These are phyloP conservation scores for Entomortierella lignicola DNA, from an alignment of 192 early-diverging fungal species.

Conservation along the genomic window DNA sequence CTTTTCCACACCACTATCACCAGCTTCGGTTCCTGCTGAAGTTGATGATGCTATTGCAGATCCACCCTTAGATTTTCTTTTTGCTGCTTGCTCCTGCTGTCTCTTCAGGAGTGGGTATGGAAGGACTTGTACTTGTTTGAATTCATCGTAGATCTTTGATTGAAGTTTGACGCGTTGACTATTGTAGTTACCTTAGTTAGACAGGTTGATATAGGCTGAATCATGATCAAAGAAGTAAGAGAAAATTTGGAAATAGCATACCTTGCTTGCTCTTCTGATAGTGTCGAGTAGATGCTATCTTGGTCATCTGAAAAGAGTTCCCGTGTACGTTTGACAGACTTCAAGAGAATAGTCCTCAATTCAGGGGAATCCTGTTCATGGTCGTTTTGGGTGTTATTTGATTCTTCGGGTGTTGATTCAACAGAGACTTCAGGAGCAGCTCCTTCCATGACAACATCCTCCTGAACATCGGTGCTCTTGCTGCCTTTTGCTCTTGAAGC, in stretches of 20 bases:
- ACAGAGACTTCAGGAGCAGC: conserved; percentile 13
- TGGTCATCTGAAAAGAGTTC: conserved; percentile 47
- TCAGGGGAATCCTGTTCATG: not conserved
- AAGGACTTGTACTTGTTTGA: conserved; percentile 68
- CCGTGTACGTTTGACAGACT: conserved; percentile 39
- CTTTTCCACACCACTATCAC: conserved; percentile 57
- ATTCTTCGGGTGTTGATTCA: conserved; percentile 15
- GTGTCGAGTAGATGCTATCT: conserved; percentile 19
- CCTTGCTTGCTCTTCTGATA: conserved; percentile 35
- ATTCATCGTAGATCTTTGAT: conserved; percentile 83
- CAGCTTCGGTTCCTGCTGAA: conserved; percentile 25
- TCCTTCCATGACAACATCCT: conserved; percentile 38
- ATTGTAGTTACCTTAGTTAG: not conserved
- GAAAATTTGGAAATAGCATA: conserved; percentile 1
- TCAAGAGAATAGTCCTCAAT: conserved; percentile 21
- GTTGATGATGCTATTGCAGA: conserved; percentile 23
- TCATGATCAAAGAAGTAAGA: too few relatives aligned
- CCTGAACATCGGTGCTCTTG: conserved; percentile 10
- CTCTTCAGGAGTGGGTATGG: conserved; percentile 69
- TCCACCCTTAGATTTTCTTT: conserved; percentile 52
- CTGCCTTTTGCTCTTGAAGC: conserved; percentile 40
- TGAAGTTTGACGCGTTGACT: conserved; percentile 77
- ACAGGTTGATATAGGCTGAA: too few relatives aligned
- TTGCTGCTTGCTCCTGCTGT: conserved; percentile 60
- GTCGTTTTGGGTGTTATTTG: not conserved